phyloP scores from a whole-genome alignment of 2,329 filamentous ascomycete genomes.

The Diaporthe citri region DNA sequence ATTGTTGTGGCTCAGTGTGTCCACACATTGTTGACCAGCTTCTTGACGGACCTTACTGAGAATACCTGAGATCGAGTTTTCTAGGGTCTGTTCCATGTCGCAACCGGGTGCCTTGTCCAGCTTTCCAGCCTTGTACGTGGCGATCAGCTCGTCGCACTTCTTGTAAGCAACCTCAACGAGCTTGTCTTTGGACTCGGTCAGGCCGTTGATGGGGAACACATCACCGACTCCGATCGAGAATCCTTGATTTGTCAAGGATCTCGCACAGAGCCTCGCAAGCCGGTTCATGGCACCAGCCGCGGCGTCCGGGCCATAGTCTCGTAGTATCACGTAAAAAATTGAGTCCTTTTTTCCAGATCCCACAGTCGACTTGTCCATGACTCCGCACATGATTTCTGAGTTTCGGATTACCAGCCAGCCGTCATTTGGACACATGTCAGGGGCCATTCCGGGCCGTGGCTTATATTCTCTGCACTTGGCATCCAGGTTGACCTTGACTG shows the following conservation, averaged over 20 bases:
- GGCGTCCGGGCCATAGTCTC: constrained; percentile 92
- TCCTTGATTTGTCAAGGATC: constrained; percentile 88
- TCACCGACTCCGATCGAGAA: constrained; percentile 98
- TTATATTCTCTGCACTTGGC: constrained; percentile 89
- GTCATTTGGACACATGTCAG: constrained; percentile 87
- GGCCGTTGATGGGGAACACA: constrained; percentile 82
- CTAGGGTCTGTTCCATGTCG: constrained; percentile 91
- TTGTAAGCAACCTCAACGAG: constrained; percentile 84
- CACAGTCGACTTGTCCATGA: constrained; percentile 98
- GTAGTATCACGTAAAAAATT: constrained; percentile 94
- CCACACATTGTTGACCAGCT: constrained; percentile 91
- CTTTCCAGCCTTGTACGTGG: constrained; percentile 82
- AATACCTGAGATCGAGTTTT: constrained; percentile 90
- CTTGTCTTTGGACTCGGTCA: constrained; percentile 79
- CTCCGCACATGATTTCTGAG: constrained; percentile 96
- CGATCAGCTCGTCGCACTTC: constrained; percentile 86
- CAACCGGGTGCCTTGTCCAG: constrained; percentile 90
- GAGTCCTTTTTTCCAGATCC: constrained; percentile 98
- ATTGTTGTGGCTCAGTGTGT: constrained; percentile 90
- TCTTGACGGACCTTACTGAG: constrained; percentile 92
- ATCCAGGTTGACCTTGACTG: constrained; percentile 90
- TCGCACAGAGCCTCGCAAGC: constrained; percentile 88
- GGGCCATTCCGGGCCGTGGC: constrained; percentile 65
- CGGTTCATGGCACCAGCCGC: constrained; percentile 95
- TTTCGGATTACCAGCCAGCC: constrained; percentile 94